Evolutionary conservation across 306 rosid genomes (phyloP).

Genomic region (Lathyrus tuberosus): DNA sequence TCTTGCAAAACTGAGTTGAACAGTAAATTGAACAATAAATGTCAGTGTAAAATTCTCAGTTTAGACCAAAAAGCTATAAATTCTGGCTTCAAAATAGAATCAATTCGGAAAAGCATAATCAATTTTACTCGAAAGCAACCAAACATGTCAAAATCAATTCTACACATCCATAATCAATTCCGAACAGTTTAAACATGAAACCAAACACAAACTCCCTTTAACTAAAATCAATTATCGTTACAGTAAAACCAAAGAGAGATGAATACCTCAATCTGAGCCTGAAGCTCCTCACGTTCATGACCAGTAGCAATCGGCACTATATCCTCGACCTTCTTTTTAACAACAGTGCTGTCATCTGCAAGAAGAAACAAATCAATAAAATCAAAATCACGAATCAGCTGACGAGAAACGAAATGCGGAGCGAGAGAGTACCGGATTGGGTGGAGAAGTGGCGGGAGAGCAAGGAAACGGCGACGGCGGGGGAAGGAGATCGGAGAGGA

Average conservation of each 20-base stretch:
- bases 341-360: constrained; percentile 38
- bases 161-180: too few relatives aligned
- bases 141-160: too few relatives aligned
- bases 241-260: neutral
- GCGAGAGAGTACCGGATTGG: constrained; percentile 51
- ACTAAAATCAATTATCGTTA: neutral
- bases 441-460: constrained; percentile 49
- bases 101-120: too few relatives aligned
- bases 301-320: constrained; percentile 94
- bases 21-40: too few relatives aligned
- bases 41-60: too few relatives aligned
- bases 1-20: too few relatives aligned
- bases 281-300: constrained; percentile 93
- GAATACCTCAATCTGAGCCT: constrained; percentile 73
- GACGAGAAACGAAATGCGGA: neutral
- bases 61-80: too few relatives aligned
- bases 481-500: constrained; percentile 53
- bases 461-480: constrained; percentile 33
- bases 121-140: too few relatives aligned
- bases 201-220: neutral
- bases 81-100: too few relatives aligned
- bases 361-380: constrained; percentile 2
- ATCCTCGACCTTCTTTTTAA: constrained; percentile 79
- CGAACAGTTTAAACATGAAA: too few relatives aligned
- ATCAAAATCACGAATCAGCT: neutral